phyloP scores from a whole-genome alignment of 495 filamentous ascomycete species.

The Evernia prunastri region DNA sequence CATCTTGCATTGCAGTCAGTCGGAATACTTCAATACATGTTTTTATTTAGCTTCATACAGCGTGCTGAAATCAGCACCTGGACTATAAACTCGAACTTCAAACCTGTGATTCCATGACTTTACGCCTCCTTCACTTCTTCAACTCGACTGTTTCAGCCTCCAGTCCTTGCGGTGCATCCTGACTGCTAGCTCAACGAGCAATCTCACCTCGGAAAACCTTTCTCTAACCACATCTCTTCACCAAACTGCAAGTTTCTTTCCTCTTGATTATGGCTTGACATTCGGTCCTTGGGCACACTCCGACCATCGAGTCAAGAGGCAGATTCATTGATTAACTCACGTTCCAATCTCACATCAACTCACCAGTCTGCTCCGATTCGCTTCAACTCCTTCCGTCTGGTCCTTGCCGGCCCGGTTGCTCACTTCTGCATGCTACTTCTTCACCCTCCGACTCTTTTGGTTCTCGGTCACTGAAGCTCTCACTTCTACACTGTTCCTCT shows the following conservation, averaged over 20 bases:
- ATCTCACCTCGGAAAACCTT: neutral
- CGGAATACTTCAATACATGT: neutral
- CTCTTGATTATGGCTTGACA: neutral
- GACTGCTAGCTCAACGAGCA: neutral
- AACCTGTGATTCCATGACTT: neutral
- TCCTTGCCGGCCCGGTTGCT: no score
- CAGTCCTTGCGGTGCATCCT: neutral
- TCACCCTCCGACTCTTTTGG: neutral
- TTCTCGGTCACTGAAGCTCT: neutral
- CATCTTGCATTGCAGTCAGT: neutral
- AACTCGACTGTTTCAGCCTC: neutral
- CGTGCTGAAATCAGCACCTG: neutral
- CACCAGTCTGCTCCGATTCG: neutral
- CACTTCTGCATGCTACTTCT: no score
- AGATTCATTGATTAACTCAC: neutral
- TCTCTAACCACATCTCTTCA: neutral
- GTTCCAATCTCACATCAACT: neutral
- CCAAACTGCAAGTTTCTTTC: neutral
- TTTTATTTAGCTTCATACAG: neutral
- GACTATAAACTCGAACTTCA: neutral
- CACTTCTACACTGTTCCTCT: neutral
- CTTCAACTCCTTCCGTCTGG: neutral
- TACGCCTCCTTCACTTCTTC: neutral
- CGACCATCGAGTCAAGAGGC: neutral
- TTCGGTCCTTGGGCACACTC: neutral